Base-by-base conservation (phyloP, 768 basidiomycete genomes). In the Suillus luteus region DNA sequence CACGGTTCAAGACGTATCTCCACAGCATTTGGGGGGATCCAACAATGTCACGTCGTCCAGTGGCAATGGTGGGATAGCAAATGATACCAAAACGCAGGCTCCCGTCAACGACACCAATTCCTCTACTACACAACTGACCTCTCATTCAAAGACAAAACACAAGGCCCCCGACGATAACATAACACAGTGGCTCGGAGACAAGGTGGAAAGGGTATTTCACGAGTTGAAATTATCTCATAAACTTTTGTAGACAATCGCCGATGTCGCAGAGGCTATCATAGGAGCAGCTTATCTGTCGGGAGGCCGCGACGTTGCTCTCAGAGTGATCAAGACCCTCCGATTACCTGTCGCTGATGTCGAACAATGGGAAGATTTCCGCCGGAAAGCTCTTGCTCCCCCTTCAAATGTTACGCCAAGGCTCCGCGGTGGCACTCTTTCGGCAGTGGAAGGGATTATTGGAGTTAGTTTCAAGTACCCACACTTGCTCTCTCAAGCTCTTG, bases 261-360 rank as follows among this genome's bases (percentile, higher is more conserved):
- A 95, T 75, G 90, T 93, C 49, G 84, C 86, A 10, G 93, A 95
- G 75, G 91, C 93, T 4, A 86, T 95, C 64, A 86, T 94, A 33
- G 93, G 89, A 40, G 93, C 92, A 19, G 91, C 90, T 5, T 93
- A 88, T 71, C 79, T 91, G 52, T 85, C 88, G 27, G 89, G 89
- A 12, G 93, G 92, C 60, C 79, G 81, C 57, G 88, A 91, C 60
- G 74, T 76, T 22, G 93, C 89, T 7, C 81, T 93, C 54, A 81
- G 82, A 64, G 85, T 82, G 27, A 82, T 84, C 49, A 91, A 90
- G 71, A 81, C 82, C 27, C 77, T 95, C 69, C 81, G 84, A 59
- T 76, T 95, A 43, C 86, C 87, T 1, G 77, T 93, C n/a, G 81
- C 83, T 3, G 77, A 82, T 67, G 77, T 92, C 61, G 83, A 85